phyloP scores from a whole-genome alignment of 2,329 filamentous ascomycete species.

The Hymenotorrendiella dingleyae region DNA sequence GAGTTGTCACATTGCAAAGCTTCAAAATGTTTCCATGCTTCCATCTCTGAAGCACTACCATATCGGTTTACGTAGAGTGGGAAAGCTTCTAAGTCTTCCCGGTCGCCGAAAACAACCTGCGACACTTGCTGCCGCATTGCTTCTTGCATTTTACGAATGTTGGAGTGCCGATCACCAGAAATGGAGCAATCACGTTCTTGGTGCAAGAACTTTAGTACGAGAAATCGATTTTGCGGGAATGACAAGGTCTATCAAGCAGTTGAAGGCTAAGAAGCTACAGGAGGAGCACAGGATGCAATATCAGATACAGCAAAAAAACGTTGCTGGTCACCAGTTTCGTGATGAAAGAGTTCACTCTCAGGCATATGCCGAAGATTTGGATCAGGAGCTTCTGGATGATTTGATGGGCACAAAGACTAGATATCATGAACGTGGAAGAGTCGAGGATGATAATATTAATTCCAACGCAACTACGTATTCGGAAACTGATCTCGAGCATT shows the following conservation, averaged over 20 bases:
- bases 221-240: conserved; percentile 76
- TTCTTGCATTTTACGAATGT: conserved; percentile 89
- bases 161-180: conserved; percentile 92
- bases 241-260: conserved; percentile 62
- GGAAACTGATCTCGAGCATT: conserved; percentile 65
- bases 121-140: conserved; percentile 79
- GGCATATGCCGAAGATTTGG: conserved; percentile 38
- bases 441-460: conserved; percentile 29
- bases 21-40: conserved; percentile 67
- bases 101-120: conserved; percentile 66
- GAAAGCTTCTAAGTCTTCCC: conserved; percentile 65
- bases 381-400: conserved; percentile 50
- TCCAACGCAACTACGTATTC: conserved; percentile 17
- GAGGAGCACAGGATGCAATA: conserved; percentile 13
- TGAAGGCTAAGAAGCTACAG: conserved; percentile 40
- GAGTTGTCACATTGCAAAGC: conserved; percentile 79
- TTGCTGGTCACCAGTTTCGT: conserved; percentile 5
- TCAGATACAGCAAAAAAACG: conserved; percentile 19
- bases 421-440: conserved; percentile 51
- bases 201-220: conserved; percentile 72
- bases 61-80: conserved; percentile 71
- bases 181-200: conserved; percentile 89
- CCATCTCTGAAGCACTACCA: conserved; percentile 91
- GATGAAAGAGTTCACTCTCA: conserved; percentile 15
- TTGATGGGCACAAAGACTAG: conserved; percentile 51